A percentile compares a stretch with the other conserved stretches of the same genome.
Conservation (phyloP, 2,329 filamentous ascomycete genomes). For the Xylaria sp. region DNA sequence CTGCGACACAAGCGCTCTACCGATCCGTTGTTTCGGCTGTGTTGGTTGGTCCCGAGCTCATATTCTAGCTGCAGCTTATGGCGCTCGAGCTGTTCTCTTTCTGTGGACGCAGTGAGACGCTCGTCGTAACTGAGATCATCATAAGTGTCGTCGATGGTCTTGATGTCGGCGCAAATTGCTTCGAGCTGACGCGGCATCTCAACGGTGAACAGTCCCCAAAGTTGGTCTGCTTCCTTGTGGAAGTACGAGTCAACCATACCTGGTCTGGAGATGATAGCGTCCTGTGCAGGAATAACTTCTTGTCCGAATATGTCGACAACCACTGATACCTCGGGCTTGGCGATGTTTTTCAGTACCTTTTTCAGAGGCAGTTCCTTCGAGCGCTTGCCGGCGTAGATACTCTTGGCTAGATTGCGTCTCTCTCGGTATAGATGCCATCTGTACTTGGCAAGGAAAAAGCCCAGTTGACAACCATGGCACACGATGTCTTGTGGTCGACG, state of each 20-base stretch:
- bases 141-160: neutral
- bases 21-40: neutral
- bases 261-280: neutral
- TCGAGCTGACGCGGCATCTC: neutral
- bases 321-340: neutral
- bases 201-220: neutral
- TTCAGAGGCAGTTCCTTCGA: neutral
- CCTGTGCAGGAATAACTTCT: neutral
- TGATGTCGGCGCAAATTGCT: neutral
- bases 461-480: conserved; percentile 44
- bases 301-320: too few relatives aligned
- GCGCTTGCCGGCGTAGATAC: neutral
- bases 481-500: neutral
- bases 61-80: neutral
- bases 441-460: neutral
- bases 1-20: conserved; percentile 8
- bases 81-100: neutral
- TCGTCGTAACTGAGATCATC: neutral
- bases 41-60: conserved; percentile 12
- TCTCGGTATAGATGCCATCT: conserved; percentile 15
- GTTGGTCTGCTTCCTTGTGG: neutral
- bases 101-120: too few relatives aligned
- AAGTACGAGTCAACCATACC: conserved; percentile 2
- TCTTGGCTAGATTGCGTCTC: neutral
- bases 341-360: conserved; percentile 8